Base-by-base conservation (phyloP, 441 rosid genomes). In the Erysimum pusillum region DNA sequence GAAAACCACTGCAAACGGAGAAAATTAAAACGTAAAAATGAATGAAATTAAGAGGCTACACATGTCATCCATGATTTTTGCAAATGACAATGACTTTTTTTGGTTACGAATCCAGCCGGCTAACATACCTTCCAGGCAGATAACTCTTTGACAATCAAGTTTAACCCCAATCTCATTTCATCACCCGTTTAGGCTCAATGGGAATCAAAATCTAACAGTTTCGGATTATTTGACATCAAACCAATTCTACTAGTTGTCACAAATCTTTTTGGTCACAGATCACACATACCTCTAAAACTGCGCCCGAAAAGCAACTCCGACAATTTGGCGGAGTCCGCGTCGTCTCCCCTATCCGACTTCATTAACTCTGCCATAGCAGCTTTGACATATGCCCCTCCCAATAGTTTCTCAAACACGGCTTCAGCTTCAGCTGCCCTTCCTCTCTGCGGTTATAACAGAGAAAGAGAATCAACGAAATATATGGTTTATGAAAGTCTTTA, bases 341-440 rank as follows among this genome's bases (percentile, higher is more conserved):
- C 91, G 78, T 86, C 91, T 60, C 85, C 91, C 79, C 71, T 81
- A 35, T 85, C 88, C 63, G 87, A 85, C 84, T 83, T 90, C 31
- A 80, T 72, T 71, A 90, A 80, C 74, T 90, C 95, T 65, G 85
- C 86, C 82, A 90, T 79, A 28, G 92, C 86, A 71, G 84, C 80
- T 76, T 88, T 87, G 77, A 85, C 90, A 65, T 80, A 82, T 46
- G 78, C 44, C 79, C 85, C 90, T 67, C 95, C 92, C 45, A 88
- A 70, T 70, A 90, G 85, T 82, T 84, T 90, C 77, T 90, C 92
- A 75, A 84, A 84, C 76, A 77, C 84, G 60, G 79, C 83, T 83
- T 90, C 95, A 61, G 95, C 91, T 82, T 90, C 92, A 71, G 85
- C 80, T 18, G 72, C 84, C 83, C 87, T 85, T 71, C 95, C 92